Conservation (phyloP, 441 rosid species). For the Aleurites moluccanus region DNA sequence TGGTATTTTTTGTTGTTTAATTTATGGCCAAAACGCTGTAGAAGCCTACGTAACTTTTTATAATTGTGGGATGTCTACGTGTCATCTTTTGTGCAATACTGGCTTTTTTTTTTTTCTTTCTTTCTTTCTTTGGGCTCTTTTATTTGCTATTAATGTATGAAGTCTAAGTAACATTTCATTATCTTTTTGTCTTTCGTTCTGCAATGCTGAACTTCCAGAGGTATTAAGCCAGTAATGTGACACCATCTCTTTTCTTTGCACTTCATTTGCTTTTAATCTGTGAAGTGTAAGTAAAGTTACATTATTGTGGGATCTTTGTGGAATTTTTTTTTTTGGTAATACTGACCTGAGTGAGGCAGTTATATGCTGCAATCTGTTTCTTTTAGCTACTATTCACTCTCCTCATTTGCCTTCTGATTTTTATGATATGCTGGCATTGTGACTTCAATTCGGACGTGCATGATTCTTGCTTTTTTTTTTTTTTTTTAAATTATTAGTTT, state of each 20-base stretch:
- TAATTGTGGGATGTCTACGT: not conserved
- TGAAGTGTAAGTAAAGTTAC: not conserved
- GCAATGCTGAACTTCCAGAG: not conserved
- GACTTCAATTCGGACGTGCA: not conserved
- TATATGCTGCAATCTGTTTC: not conserved
- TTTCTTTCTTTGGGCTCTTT: not conserved
- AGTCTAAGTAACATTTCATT: not conserved
- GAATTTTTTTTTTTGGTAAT: not conserved
- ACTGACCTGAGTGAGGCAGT: not conserved
- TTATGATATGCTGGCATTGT: not conserved
- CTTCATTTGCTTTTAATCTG: not conserved
- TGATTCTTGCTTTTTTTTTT: not conserved
- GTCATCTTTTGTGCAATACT: not conserved
- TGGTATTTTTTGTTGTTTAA: conserved; percentile 22
- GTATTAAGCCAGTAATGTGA: not conserved
- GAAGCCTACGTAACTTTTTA: not conserved
- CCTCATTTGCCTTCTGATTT: not conserved
- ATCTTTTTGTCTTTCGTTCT: not conserved
- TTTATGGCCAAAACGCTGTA: conserved; percentile 1
- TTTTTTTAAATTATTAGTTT: not conserved
- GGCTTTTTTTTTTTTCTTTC: no score
- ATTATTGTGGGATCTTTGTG: not conserved
- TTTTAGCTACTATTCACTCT: not conserved
- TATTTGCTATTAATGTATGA: not conserved
- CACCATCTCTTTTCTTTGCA: not conserved